These are phyloP conservation scores for Thozetella sp. DNA, from an alignment of 495 filamentous ascomycete genomes.

Conservation along the genomic window DNA sequence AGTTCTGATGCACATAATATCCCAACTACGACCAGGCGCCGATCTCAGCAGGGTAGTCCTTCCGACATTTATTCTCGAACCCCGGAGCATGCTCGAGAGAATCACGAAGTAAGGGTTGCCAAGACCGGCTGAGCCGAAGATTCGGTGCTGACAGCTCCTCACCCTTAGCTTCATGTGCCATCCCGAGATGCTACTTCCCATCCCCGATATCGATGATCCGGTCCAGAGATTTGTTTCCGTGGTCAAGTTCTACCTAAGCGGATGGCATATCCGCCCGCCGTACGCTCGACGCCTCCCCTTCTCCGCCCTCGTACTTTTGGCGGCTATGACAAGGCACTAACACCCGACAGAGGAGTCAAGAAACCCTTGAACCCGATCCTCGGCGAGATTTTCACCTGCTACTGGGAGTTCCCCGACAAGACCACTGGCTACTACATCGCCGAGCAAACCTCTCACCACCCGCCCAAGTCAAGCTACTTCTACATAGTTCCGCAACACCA, in stretches of 20 bases:
- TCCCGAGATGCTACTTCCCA: slow-evolving; percentile 90
- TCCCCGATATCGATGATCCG: slow-evolving; percentile 87
- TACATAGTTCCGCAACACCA: slow-evolving; percentile 96
- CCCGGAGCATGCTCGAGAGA: slow-evolving; percentile 94
- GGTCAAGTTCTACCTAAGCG: slow-evolving; percentile 96
- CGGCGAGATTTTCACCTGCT: slow-evolving; percentile 92
- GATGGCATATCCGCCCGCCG: slow-evolving; percentile 99
- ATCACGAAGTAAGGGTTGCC: slow-evolving; percentile 82
- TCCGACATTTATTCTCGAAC: slow-evolving; percentile 97
- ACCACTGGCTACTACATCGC: slow-evolving; percentile 93
- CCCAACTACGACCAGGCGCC: slow-evolving; percentile 91
- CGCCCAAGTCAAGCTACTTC: slow-evolving; percentile 98
- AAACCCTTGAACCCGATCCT: slow-evolving; percentile 98
- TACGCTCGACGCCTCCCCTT: slow-evolving; percentile 45
- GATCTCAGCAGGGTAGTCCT: slow-evolving; percentile 93
- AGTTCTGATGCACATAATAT: slow-evolving; percentile 96
- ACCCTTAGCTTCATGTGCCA: slow-evolving; percentile 93
- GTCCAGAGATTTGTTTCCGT: slow-evolving; percentile 89
- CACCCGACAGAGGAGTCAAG: slow-evolving; percentile 79
- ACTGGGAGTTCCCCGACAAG: slow-evolving; percentile 89
- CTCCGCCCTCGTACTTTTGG: background rate
- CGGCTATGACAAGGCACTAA: slow-evolving; percentile 14
- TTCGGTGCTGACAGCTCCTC: slow-evolving; percentile 20
- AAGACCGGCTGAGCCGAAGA: background rate
- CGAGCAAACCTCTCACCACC: slow-evolving; percentile 93